These are phyloP conservation scores for Debaryomyces hansenii DNA, from an alignment of 805 yeast species.

Conservation along the genomic window DNA sequence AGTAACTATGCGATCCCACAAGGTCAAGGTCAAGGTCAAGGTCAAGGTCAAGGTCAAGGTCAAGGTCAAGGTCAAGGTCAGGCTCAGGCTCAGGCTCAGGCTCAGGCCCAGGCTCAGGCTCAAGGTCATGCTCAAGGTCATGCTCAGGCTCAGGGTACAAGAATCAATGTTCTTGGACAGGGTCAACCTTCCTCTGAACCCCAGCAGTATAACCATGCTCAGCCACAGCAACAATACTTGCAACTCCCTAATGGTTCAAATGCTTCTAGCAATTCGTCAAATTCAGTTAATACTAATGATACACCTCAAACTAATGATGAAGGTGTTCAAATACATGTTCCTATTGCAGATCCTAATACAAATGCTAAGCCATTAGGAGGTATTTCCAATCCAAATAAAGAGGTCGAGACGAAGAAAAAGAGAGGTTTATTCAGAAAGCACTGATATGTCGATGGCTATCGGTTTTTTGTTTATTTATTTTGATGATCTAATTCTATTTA, in stretches of 20 bases:
- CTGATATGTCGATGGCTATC: not conserved
- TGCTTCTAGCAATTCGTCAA: slow-evolving; percentile 21
- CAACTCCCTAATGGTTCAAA: slow-evolving; percentile 19
- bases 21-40: not conserved
- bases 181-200: not conserved
- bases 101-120: not conserved
- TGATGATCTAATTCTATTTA: slow-evolving; percentile 1
- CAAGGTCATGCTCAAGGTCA: not conserved
- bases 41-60: not conserved
- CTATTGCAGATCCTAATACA: slow-evolving; percentile 7
- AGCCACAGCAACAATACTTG: slow-evolving; percentile 17
- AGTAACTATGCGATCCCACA: slow-evolving; percentile 1
- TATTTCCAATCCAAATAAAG: slow-evolving; percentile 17
- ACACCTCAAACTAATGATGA: slow-evolving; percentile 22
- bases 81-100: not conserved
- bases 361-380: slow-evolving; percentile 32
- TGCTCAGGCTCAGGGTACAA: too few relatives aligned
- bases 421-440: slow-evolving; percentile 26
- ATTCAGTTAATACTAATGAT: slow-evolving; percentile 18
- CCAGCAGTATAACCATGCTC: slow-evolving; percentile 4
- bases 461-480: slow-evolving; percentile 1
- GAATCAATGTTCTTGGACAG: not conserved
- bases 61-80: not conserved
- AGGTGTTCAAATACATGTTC: slow-evolving; percentile 15
- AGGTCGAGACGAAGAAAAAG: slow-evolving; percentile 25